phyloP scores from a whole-genome alignment of 805 yeast genomes.

The Wickerhamiella parazyma region DNA sequence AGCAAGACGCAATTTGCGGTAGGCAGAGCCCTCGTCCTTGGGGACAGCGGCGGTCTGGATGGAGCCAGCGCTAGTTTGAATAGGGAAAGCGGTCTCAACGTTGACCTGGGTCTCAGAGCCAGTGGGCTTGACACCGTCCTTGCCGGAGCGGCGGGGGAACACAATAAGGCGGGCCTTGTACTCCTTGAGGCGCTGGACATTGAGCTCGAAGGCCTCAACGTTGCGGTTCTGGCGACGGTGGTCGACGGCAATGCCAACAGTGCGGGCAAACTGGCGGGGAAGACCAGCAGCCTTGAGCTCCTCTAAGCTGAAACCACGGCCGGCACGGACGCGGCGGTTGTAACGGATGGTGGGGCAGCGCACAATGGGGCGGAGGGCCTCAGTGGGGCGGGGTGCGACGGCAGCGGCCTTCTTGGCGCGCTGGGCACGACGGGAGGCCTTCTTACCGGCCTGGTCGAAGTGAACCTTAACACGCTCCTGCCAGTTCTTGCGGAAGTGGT shows the following conservation, averaged over 20 bases:
- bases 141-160: slow-evolving; percentile 82
- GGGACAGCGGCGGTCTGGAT: slow-evolving; percentile 77
- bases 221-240: slow-evolving; percentile 99
- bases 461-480: slow-evolving; percentile 99
- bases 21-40: slow-evolving; percentile 64
- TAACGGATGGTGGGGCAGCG: slow-evolving; percentile 97
- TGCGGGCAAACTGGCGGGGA: slow-evolving; percentile 89
- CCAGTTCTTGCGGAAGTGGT: slow-evolving; percentile 99
- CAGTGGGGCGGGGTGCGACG: slow-evolving; percentile 96
- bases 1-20: slow-evolving; percentile 89
- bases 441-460: slow-evolving; percentile 99
- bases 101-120: slow-evolving; percentile 46
- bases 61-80: slow-evolving; percentile 63
- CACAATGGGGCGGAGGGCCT: slow-evolving; percentile 90
- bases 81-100: slow-evolving; percentile 73
- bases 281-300: slow-evolving; percentile 97
- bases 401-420: slow-evolving; percentile 89
- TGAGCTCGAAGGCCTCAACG: slow-evolving; percentile 84
- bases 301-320: slow-evolving; percentile 97
- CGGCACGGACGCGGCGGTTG: slow-evolving; percentile 99
- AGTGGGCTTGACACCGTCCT: slow-evolving; percentile 47
- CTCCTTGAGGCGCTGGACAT: slow-evolving; percentile 93
- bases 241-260: slow-evolving; percentile 97
- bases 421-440: slow-evolving; percentile 89
- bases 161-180: slow-evolving; percentile 91